These are phyloP conservation scores for Tilletiaria anomala DNA, from an alignment of 1,284 basidiomycete species.

Conservation along the genomic window DNA sequence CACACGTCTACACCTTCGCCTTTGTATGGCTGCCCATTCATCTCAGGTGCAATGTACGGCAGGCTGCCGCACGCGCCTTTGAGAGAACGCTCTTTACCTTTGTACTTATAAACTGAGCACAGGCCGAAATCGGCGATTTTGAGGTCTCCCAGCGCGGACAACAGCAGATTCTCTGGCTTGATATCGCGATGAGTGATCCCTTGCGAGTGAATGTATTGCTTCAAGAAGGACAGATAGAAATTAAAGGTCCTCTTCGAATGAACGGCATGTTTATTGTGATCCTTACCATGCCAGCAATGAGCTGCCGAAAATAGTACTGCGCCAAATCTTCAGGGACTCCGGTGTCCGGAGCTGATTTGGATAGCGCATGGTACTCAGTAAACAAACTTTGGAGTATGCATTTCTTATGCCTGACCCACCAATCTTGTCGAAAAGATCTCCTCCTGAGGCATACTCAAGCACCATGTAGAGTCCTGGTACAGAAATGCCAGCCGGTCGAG, in stretches of 20 bases:
- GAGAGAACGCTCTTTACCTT: conserved; percentile 53
- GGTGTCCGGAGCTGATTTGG: conserved; percentile 51
- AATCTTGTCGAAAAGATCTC: conserved; percentile 96
- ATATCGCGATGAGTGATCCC: conserved; percentile 43
- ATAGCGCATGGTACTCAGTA: background rate
- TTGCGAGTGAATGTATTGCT: conserved; percentile 62
- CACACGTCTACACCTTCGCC: conserved; percentile 87
- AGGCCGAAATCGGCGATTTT: conserved; percentile 94
- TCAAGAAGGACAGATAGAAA: conserved; percentile 8
- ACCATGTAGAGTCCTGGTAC: conserved; percentile 64
- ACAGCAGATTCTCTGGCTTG: conserved; percentile 43
- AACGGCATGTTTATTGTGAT: background rate
- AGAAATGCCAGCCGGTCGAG: conserved; percentile 19
- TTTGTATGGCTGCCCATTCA: conserved; percentile 50
- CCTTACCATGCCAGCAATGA: conserved; percentile 56
- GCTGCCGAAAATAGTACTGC: conserved; percentile 78
- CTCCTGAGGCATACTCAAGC: conserved; percentile 78
- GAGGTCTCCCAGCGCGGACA: conserved; percentile 42
- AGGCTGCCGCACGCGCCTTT: conserved; percentile 64
- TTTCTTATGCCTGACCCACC: conserved; percentile 50
- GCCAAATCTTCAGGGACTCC: conserved; percentile 77
- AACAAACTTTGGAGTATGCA: background rate
- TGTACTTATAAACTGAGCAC: conserved; percentile 77
- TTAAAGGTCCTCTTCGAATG: background rate
- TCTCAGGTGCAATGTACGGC: conserved; percentile 84